Evolutionary conservation across 2,329 filamentous ascomycete genomes (phyloP), one percentile per base, ranked within the genome.

Genomic region (Dactylellina parvicollis): DNA sequence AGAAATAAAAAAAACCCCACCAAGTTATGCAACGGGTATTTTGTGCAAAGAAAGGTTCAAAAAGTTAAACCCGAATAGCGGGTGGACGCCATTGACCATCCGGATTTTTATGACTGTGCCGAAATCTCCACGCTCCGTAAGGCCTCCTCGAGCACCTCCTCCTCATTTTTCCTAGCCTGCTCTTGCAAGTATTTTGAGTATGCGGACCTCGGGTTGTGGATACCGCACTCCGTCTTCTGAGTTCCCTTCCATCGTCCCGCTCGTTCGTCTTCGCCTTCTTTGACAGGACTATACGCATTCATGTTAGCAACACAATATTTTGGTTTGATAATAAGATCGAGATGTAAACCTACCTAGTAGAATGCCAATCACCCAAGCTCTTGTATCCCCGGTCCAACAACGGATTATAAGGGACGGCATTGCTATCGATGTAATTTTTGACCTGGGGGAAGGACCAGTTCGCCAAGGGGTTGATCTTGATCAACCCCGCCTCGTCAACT

Each of bases 341-440:
- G 7, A 44, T 28, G 24, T 56, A 30, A 30, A 74, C 76, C 62
- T 70, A 78, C 77, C 75, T 90, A 2, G 95, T 99, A 55, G 92
- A 96, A 85, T 99, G 95, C 92, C 93, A 98, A 85, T 99, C 95
- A 75, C 95, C 95, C 75, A 99, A 86, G 76, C 92, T 96, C 86
- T 98, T 97, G 86, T 99, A 99, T n/a, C 95, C 95, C 71, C 85
- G 86, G 82, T 97, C 92, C 49, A 99, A 86, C 28, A 99, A 87
- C 75, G 86, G 88, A 81, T 99, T 99, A 85, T 96, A 98, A 0
- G 95, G 95, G 2, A 99, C 92, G 74, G 92, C 83, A 84, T 97
- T 87, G 79, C 90, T 89, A 78, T 88, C 87, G 82, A 97, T 87
- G 83, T 99, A 99, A 40, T 87, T 85, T 82, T 93, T 89, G 72